A percentile compares a stretch with the other conserved stretches of the same genome.
These are phyloP conservation scores for Aspergillus fijiensis DNA, from an alignment of 2,329 filamentous ascomycete species.

Conservation along the genomic window DNA sequence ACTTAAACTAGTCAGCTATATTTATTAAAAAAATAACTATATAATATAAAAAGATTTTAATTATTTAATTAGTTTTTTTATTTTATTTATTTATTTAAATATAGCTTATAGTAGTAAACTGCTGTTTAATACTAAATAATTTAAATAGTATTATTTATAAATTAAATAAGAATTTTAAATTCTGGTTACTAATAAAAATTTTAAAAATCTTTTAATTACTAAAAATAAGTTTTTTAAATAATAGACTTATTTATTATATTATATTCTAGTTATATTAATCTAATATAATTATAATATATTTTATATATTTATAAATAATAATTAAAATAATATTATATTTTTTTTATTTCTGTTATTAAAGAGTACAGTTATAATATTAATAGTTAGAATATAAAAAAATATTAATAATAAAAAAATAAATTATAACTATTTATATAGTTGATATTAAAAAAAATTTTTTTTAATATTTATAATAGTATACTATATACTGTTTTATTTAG, in stretches of 20 bases:
- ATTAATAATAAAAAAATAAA: neutral
- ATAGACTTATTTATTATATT: neutral
- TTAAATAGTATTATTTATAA: conserved; percentile 9
- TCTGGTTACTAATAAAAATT: neutral
- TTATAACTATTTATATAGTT: no score
- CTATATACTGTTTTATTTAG: no score
- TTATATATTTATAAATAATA: neutral
- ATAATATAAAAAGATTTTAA: neutral
- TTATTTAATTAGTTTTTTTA: neutral
- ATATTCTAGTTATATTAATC: neutral
- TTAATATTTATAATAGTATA: no score
- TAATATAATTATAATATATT: neutral
- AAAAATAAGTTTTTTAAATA: neutral
- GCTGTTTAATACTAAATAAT: neutral
- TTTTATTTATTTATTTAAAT: neutral
- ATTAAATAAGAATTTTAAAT: conserved; percentile 9
- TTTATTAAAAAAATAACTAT: neutral
- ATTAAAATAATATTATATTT: neutral
- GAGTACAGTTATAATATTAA: neutral
- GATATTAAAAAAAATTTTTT: no score
- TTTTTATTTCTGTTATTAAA: neutral
- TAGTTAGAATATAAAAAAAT: neutral
- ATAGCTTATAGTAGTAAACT: neutral
- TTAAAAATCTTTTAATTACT: neutral
- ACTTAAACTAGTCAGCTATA: neutral